Evolutionary conservation across 305 asterid genomes (phyloP).

Genomic region (Withania somnifera): DNA sequence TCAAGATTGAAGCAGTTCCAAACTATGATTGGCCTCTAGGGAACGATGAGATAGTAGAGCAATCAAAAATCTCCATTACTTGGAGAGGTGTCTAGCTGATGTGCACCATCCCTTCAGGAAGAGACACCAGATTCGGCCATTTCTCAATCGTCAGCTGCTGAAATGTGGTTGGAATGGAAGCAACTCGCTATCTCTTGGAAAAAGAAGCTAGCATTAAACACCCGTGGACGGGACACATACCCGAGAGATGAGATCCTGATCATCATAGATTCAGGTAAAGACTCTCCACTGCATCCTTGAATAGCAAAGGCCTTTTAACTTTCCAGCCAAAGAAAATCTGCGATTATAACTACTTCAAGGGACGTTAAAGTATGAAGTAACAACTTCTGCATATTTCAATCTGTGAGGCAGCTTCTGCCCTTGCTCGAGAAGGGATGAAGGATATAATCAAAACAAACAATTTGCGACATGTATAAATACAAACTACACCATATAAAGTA

Average conservation of each 20-base stretch:
- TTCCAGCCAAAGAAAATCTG: constrained; percentile 31
- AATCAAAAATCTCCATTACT: constrained; percentile 30
- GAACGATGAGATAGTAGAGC: constrained; percentile 30
- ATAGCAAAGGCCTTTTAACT: constrained; percentile 33
- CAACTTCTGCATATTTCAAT: constrained; percentile 26
- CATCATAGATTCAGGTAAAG: constrained; percentile 25
- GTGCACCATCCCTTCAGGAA: constrained; percentile 38
- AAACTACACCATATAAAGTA: too few relatives aligned
- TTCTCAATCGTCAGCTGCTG: constrained; percentile 31
- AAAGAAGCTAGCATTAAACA: constrained; percentile 35
- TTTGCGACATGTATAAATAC: too few relatives aligned
- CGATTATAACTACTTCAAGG: constrained; percentile 30
- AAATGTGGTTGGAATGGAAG: constrained; percentile 1
- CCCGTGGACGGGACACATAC: constrained; percentile 23
- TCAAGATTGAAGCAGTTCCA: constrained; percentile 41
- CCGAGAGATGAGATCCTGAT: constrained; percentile 23
- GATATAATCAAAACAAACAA: too few relatives aligned
- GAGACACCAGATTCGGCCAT: constrained; percentile 31
- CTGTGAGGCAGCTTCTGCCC: constrained; percentile 25
- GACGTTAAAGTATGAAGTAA: constrained; percentile 19
- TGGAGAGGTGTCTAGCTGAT: constrained; percentile 20
- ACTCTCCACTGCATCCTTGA: constrained; percentile 34
- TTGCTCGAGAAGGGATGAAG: constrained; percentile 22
- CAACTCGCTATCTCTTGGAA: constrained; percentile 11
- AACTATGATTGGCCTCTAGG: constrained; percentile 31